phyloP scores from a whole-genome alignment of 1,284 basidiomycete genomes.

The Malassezia restricta region DNA sequence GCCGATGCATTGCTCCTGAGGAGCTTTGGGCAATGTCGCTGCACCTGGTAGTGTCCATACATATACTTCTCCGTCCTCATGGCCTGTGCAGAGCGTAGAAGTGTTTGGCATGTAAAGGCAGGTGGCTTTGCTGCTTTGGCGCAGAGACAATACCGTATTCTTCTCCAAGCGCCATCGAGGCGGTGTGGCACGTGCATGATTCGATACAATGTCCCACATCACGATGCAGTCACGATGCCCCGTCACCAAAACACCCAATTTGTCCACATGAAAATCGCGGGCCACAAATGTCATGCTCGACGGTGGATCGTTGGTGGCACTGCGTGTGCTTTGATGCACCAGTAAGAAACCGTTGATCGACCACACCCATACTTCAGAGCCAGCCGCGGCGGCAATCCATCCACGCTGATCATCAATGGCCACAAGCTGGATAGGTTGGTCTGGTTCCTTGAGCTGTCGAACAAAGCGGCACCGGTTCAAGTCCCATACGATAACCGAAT shows the following conservation, averaged over 20 bases:
- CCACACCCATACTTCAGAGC: conserved; percentile 58
- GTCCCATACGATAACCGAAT: conserved; percentile 79
- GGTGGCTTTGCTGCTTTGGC: background rate
- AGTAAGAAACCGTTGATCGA: conserved; percentile 69
- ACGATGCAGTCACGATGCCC: conserved; percentile 38
- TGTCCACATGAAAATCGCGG: conserved; percentile 51
- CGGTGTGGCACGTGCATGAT: conserved; percentile 14
- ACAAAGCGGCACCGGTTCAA: conserved; percentile 55
- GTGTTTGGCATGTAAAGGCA: background rate
- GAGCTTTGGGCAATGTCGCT: background rate
- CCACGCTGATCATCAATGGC: conserved; percentile 75
- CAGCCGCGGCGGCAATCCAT: conserved; percentile 67
- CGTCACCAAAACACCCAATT: conserved; percentile 34
- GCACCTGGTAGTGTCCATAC: conserved; percentile 33
- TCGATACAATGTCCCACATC: conserved; percentile 30
- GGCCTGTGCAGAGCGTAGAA: conserved; percentile 28
- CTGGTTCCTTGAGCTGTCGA: conserved; percentile 29
- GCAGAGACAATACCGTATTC: background rate
- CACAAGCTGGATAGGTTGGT: conserved; percentile 56
- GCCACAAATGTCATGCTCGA: conserved; percentile 66
- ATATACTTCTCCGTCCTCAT: conserved; percentile 32
- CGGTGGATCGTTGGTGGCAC: conserved; percentile 47
- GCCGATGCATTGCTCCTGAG: conserved; percentile 6
- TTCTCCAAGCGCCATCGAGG: conserved; percentile 10
- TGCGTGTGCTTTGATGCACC: conserved; percentile 54